Base-by-base conservation (phyloP, 2,329 filamentous ascomycete species). In the Colletotrichum paranaense region DNA sequence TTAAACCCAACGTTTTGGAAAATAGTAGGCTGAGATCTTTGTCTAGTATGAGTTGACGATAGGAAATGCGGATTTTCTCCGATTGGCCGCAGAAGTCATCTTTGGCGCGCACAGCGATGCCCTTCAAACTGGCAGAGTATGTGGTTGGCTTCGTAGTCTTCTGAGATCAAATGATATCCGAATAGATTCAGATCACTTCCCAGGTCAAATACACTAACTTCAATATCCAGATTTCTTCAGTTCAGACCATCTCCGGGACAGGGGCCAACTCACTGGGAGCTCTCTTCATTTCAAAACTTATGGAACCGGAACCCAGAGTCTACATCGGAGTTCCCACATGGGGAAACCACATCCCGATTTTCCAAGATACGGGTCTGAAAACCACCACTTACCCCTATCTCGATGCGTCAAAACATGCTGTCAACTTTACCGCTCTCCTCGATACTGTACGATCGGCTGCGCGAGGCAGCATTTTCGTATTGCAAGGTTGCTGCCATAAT, bases 401-500 rank as follows among this genome's bases (percentile, higher is more conserved):
- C 63, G 78, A 82, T 49, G 46, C 78, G 2, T 60, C 63, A 3
- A 76, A 72, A 4, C 75, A 76, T 14, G 69, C 30, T 3, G 75
- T 83, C 16, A 77, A 82, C 68, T 81, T 81, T 62, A 53, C 71
- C 3, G 75, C 76, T 0, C 58, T 81, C 1, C 74, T 82, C 0
- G 30, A 71, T 1, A 76, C 80, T 0, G 60, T 79, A 1, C 22
- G 60, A 7, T 59, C 64, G 9, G 82, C 82, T 5, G 77, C 79
- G 5, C 57, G 63, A 6, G 75, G 78, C 16, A 82, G 80, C 73
- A 77, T 82, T 19, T 82, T 83, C 42, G 65, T 82, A 8, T 75
- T 84, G 2, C 82, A 84, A 62, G 81, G 76, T 1, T 83, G 81
- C 73, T 82, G 81, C 65, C 81, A 84, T 66, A 83, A 84, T 66